phyloP scores from a whole-genome alignment of 768 basidiomycete genomes.

The Psilocybe cyanescens region DNA sequence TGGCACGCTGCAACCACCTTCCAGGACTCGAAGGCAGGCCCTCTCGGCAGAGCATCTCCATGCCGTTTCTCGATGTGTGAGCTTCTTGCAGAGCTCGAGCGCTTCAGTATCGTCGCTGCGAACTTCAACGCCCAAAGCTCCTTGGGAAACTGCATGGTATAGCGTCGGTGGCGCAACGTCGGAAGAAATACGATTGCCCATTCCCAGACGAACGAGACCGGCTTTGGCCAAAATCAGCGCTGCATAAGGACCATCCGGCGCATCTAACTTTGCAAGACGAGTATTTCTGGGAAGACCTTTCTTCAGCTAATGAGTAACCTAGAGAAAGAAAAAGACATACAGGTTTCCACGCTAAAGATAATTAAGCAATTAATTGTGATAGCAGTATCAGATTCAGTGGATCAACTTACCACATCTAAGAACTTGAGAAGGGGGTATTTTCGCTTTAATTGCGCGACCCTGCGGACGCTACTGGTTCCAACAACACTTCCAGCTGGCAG shows the following conservation, averaged over 20 bases:
- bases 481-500: conserved; percentile 87
- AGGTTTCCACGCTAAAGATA: conserved; percentile 81
- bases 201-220: conserved; percentile 82
- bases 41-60: conserved; percentile 86
- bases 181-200: conserved; percentile 73
- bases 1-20: conserved; percentile 97
- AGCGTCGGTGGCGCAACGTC: conserved; percentile 77
- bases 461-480: conserved; percentile 93
- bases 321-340: conserved; percentile 47
- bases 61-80: conserved; percentile 79
- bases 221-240: conserved; percentile 94
- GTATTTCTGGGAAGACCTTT: conserved; percentile 65
- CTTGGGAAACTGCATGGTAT: conserved; percentile 93
- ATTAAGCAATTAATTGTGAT: conserved; percentile 4
- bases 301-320: background rate
- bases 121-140: conserved; percentile 88
- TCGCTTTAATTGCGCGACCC: conserved; percentile 88
- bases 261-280: conserved; percentile 90
- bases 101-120: conserved; percentile 66
- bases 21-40: conserved; percentile 84
- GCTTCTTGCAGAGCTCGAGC: conserved; percentile 60
- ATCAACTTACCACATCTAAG: conserved; percentile 79
- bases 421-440: conserved; percentile 79
- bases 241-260: conserved; percentile 74
- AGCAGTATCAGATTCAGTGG: background rate